Conservation (phyloP, 345 rosid species). For the Pelargonium nanum region DNA sequence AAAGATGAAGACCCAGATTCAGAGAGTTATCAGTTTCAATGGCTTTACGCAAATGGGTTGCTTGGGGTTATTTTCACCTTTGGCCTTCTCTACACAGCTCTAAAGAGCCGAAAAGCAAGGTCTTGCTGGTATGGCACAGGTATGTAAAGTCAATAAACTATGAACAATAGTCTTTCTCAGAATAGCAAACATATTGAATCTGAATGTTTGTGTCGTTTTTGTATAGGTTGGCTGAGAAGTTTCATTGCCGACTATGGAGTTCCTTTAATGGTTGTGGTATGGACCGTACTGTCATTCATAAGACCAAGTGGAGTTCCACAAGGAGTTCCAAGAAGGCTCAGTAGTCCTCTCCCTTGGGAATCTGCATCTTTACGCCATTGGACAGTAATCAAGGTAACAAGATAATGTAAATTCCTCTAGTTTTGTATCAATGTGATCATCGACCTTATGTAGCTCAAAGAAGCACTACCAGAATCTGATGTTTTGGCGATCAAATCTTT, state of each 20-base stretch:
- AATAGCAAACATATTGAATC: neutral
- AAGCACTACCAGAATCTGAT: too few species aligned
- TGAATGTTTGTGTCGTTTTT: slow-evolving; percentile 1
- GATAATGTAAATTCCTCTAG: neutral
- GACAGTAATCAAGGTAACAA: slow-evolving; percentile 59
- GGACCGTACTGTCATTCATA: slow-evolving; percentile 59
- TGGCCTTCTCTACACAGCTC: slow-evolving; percentile 55
- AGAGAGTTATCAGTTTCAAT: slow-evolving; percentile 43
- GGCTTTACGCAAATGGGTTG: slow-evolving; percentile 70
- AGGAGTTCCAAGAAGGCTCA: slow-evolving; percentile 73
- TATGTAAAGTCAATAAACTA: slow-evolving; percentile 11
- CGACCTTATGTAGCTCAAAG: too few species aligned
- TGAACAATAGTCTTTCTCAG: neutral
- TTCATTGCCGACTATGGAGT: slow-evolving; percentile 81
- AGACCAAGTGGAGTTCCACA: slow-evolving; percentile 41
- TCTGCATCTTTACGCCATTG: slow-evolving; percentile 48
- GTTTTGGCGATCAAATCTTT: too few species aligned
- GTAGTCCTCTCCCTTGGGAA: slow-evolving; percentile 66
- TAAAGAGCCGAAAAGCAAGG: slow-evolving; percentile 69
- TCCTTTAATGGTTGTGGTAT: slow-evolving; percentile 67
- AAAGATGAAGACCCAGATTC: slow-evolving; percentile 28
- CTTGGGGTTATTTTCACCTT: slow-evolving; percentile 59
- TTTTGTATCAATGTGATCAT: neutral
- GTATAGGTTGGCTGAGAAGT: slow-evolving; percentile 45
- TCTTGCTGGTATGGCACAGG: slow-evolving; percentile 70